Conservation (phyloP, 2,329 filamentous ascomycete genomes). For the Blastomyces parvus region DNA sequence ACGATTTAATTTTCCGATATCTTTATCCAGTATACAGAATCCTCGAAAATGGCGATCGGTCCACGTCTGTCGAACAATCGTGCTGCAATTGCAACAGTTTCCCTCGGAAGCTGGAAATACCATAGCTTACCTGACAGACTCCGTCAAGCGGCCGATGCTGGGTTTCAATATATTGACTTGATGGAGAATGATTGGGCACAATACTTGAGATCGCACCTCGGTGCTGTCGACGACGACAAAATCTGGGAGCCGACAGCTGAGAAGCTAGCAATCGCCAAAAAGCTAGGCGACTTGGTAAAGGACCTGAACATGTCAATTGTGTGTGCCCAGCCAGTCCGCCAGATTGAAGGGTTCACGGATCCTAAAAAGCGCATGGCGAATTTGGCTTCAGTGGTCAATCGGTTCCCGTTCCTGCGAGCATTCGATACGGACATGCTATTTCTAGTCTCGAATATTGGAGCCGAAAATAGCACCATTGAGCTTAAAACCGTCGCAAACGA, state of each 20-base stretch:
- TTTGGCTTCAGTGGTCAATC: constrained; percentile 1
- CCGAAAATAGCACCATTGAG: constrained; percentile 5
- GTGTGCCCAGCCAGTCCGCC: constrained; percentile 3
- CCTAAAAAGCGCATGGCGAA: not conserved
- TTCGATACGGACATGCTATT: constrained; percentile 5
- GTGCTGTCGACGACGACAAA: constrained; percentile 1
- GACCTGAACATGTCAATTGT: constrained; percentile 4
- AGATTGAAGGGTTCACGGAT: constrained; percentile 2
- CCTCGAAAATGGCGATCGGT: constrained; percentile 4
- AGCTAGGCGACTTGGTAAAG: constrained; percentile 3
- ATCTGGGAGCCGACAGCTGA: constrained; percentile 4
- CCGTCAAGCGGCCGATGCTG: constrained; percentile 4
- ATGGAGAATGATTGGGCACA: constrained; percentile 6
- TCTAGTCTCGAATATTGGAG: constrained; percentile 5
- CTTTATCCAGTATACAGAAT: not conserved
- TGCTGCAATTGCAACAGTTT: constrained; percentile 8
- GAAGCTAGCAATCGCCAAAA: constrained; percentile 3
- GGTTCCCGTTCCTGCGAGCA: constrained; percentile 4
- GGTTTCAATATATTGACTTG: constrained; percentile 8
- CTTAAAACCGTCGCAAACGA: constrained; percentile 5
- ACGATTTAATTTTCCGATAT: not conserved
- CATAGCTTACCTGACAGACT: constrained; percentile 6
- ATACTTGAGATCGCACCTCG: constrained; percentile 5
- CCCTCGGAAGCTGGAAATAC: constrained; percentile 5
- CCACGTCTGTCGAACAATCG: constrained; percentile 5